These are phyloP conservation scores for Penicillium brevicompactum DNA, from an alignment of 2,329 filamentous ascomycete species.

Conservation along the genomic window DNA sequence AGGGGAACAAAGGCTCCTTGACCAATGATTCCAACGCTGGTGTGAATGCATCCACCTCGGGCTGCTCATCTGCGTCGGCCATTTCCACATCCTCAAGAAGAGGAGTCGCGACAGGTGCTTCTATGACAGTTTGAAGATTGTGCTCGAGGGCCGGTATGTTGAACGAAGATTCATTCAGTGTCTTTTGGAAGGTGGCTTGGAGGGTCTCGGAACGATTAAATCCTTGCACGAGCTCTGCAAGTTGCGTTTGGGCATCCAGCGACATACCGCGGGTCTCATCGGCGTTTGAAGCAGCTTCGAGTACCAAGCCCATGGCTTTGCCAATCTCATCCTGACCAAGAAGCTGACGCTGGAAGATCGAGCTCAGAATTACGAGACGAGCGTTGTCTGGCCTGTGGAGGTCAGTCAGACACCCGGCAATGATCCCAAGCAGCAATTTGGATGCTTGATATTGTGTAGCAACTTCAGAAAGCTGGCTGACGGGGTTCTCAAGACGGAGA, in stretches of 20 bases:
- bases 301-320: conserved; percentile 35
- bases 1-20: conserved; percentile 29
- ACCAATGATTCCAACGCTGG: conserved; percentile 37
- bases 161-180: conserved; percentile 67
- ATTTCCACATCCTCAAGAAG: conserved; percentile 55
- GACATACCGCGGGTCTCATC: conserved; percentile 46
- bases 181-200: conserved; percentile 66
- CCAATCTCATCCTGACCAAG: conserved; percentile 34
- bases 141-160: conserved; percentile 76
- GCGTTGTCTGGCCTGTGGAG: conserved; percentile 35
- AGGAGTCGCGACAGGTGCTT: conserved; percentile 57
- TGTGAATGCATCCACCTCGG: conserved; percentile 33
- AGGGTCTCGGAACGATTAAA: conserved; percentile 64
- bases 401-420: conserved; percentile 36
- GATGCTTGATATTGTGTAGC: conserved; percentile 36
- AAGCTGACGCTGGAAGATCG: conserved; percentile 36
- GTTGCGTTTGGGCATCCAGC: conserved; percentile 59
- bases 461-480: conserved; percentile 38
- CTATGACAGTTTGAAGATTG: conserved; percentile 70
- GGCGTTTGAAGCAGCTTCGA: conserved; percentile 44
- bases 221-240: conserved; percentile 68
- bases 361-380: conserved; percentile 51
- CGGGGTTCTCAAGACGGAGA: conserved; percentile 35
- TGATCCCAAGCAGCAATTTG: conserved; percentile 39
- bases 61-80: conserved; percentile 41